A percentile compares a stretch with the other conserved stretches of the same genome.
Conservation (phyloP, 768 basidiomycete species). For the Boletus reticuloceps region DNA sequence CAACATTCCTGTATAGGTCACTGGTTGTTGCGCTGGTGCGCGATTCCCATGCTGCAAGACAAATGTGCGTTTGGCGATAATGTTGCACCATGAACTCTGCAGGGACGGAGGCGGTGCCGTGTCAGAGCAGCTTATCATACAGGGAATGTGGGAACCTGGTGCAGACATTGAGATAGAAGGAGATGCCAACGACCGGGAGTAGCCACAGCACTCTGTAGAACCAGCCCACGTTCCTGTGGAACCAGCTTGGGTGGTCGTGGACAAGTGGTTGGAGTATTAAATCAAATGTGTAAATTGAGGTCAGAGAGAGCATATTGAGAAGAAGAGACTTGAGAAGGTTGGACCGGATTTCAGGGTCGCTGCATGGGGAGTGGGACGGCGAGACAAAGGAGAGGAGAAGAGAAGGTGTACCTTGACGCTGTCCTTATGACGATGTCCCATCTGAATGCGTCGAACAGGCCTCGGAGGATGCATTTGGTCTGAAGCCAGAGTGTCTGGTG, state of each 20-base stretch:
- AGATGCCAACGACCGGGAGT: constrained; percentile 68
- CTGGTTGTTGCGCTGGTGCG: constrained; percentile 48
- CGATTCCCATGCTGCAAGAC: constrained; percentile 67
- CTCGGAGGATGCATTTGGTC: constrained; percentile 53
- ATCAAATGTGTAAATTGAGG: constrained; percentile 77
- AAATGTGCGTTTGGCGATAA: constrained; percentile 74
- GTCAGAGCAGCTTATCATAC: constrained; percentile 14
- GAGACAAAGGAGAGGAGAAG: constrained; percentile 4
- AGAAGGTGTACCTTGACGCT: constrained; percentile 50
- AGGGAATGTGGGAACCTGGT: constrained; percentile 2
- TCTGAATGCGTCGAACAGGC: constrained; percentile 68
- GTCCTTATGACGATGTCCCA: constrained; percentile 65
- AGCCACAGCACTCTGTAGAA: constrained; percentile 80
- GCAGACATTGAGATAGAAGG: constrained; percentile 82
- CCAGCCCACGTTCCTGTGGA: constrained; percentile 71
- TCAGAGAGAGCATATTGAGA: constrained; percentile 67
- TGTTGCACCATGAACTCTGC: constrained; percentile 75
- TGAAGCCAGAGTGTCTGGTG: constrained; percentile 61
- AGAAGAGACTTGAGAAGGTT: constrained; percentile 74
- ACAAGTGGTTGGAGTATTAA: constrained; percentile 67
- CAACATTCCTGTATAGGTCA: constrained; percentile 68
- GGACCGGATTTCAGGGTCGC: constrained; percentile 72
- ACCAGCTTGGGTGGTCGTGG: constrained; percentile 58
- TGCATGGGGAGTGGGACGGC: constrained; percentile 29
- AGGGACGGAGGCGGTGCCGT: neutral